A percentile compares a stretch with the other conserved stretches of the same genome.
Evolutionary conservation across 2,329 filamentous ascomycete genomes (phyloP).

Genomic region (Metarhizium brunneum): DNA sequence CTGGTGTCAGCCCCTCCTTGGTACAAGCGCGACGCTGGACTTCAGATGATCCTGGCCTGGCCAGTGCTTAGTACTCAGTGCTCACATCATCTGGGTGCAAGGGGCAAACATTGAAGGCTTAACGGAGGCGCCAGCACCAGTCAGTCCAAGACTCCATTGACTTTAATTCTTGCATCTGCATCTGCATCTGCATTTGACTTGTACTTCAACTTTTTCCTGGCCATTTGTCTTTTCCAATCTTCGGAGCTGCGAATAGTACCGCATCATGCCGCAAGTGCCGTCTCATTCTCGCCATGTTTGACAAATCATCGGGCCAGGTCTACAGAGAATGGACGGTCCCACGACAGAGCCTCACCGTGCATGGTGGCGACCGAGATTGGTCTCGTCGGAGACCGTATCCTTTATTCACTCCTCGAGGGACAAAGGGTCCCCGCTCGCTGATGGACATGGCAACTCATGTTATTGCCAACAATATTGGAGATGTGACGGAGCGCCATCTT

Average conservation of each 20-base stretch:
- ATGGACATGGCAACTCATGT: conserved; percentile 29
- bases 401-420: conserved; percentile 15
- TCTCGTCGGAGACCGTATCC: conserved; percentile 22
- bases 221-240: background rate
- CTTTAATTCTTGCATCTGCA: background rate
- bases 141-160: too few species aligned
- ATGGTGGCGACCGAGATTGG: conserved; percentile 23
- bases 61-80: too few species aligned
- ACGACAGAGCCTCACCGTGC: conserved; percentile 14
- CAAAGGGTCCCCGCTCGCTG: conserved; percentile 26
- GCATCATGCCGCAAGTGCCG: background rate
- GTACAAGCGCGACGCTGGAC: too few species aligned
- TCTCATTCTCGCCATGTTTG: conserved; percentile 21
- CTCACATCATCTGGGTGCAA: too few species aligned
- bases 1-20: too few species aligned
- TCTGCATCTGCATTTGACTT: background rate
- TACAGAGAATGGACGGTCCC: conserved; percentile 28
- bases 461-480: conserved; percentile 27
- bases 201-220: background rate
- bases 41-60: too few species aligned
- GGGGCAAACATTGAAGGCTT: too few species aligned
- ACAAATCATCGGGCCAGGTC: conserved; percentile 23
- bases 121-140: too few species aligned
- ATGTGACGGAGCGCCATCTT: conserved; percentile 23
- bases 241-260: background rate